phyloP scores from a whole-genome alignment of 2,329 filamentous ascomycete species.

The Aspergillus viridinutans region DNA sequence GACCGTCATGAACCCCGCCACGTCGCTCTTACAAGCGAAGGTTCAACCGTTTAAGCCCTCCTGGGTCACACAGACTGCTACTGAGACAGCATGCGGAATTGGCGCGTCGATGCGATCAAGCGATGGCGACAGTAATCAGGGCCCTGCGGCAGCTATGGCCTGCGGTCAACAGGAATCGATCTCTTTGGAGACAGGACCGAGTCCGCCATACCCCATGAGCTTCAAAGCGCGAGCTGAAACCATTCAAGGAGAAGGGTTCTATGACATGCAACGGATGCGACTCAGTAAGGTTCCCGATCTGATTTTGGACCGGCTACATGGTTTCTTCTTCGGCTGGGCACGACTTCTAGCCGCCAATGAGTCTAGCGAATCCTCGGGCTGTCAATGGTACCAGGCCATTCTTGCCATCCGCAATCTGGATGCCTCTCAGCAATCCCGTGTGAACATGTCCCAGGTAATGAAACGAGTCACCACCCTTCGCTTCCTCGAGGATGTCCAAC shows the following conservation, averaged over 20 bases:
- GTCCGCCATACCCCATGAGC: constrained; percentile 27
- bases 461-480: constrained; percentile 43
- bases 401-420: constrained; percentile 48
- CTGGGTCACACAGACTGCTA: constrained; percentile 28
- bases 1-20: constrained; percentile 20
- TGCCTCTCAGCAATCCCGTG: constrained; percentile 45
- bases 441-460: constrained; percentile 48
- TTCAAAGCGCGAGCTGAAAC: constrained; percentile 40
- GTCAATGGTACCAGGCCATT: constrained; percentile 56
- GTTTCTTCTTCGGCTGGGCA: constrained; percentile 64
- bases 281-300: constrained; percentile 51
- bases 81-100: constrained; percentile 24
- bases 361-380: constrained; percentile 31
- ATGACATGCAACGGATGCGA: constrained; percentile 52
- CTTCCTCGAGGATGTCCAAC: constrained; percentile 22
- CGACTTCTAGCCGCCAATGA: constrained; percentile 33
- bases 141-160: neutral
- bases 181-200: constrained; percentile 27
- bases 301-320: constrained; percentile 52
- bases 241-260: constrained; percentile 41
- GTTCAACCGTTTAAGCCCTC: constrained; percentile 27
- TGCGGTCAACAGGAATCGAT: neutral
- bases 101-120: neutral
- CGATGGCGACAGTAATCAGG: neutral
- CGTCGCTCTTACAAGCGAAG: constrained; percentile 22